A percentile compares a stretch with the other conserved stretches of the same genome.
Evolutionary conservation across 805 yeast genomes (phyloP).

Genomic region (Ogataea sp.): DNA sequence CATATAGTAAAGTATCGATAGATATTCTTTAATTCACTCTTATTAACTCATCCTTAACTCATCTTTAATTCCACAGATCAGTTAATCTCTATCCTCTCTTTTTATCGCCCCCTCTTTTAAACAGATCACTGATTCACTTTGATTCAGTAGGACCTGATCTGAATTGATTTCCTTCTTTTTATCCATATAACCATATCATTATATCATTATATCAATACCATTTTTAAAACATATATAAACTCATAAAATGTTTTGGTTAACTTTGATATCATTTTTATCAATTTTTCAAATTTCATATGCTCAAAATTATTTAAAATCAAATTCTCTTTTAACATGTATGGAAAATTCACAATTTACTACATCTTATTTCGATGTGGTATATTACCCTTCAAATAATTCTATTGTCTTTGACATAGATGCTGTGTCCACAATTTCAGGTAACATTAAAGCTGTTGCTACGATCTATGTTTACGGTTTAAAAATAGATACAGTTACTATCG

Average conservation of each 20-base stretch:
- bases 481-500: slow-evolving; percentile 43
- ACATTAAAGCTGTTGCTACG: slow-evolving; percentile 56
- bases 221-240: too few relatives aligned
- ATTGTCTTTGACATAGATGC: slow-evolving; percentile 68
- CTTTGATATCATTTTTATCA: not conserved
- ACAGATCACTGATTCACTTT: too few relatives aligned
- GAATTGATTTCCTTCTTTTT: too few relatives aligned
- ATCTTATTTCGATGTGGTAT: slow-evolving; percentile 67
- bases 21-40: too few relatives aligned
- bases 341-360: slow-evolving; percentile 82
- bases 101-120: too few relatives aligned
- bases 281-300: slow-evolving; percentile 16
- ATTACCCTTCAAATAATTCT: slow-evolving; percentile 56
- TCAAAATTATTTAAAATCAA: slow-evolving; percentile 23
- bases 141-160: too few relatives aligned
- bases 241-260: not conserved
- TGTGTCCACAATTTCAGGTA: slow-evolving; percentile 65
- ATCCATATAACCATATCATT: too few relatives aligned
- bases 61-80: too few relatives aligned
- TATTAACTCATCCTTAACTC: too few relatives aligned
- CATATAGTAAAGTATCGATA: too few relatives aligned
- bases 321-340: slow-evolving; percentile 88
- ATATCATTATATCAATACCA: too few relatives aligned
- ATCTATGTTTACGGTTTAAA: slow-evolving; percentile 78
- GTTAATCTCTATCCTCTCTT: too few relatives aligned